Percentiles rank a stretch among this genome's conserved stretches.
Evolutionary conservation across 2,329 filamentous ascomycete genomes (phyloP).

Genomic region (Colletotrichum orchidophilum): DNA sequence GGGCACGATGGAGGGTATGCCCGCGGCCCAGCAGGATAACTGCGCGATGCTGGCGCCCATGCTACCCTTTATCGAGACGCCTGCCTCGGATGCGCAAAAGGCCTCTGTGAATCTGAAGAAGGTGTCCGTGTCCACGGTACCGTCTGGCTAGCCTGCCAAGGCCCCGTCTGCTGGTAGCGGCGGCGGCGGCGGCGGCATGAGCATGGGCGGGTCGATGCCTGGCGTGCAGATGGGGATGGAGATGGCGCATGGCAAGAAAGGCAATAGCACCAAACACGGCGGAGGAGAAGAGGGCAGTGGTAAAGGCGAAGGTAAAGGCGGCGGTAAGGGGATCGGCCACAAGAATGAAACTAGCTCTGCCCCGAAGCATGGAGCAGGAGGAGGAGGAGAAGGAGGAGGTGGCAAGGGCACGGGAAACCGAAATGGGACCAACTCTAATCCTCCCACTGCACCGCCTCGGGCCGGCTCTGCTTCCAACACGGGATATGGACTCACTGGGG

Average conservation of each 20-base stretch:
- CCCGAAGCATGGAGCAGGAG: neutral
- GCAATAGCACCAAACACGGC: conserved; percentile 5
- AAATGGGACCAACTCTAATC: neutral
- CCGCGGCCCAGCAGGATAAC: conserved; percentile 33
- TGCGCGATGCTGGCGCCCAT: conserved; percentile 38
- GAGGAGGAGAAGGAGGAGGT: neutral
- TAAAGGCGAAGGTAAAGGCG: neutral
- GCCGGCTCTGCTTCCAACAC: neutral
- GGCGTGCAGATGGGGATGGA: neutral
- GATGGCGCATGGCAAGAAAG: neutral
- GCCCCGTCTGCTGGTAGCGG: neutral
- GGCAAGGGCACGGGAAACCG: neutral
- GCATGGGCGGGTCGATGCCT: neutral
- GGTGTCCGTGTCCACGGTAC: neutral
- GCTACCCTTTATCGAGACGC: conserved; percentile 37
- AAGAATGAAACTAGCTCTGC: neutral
- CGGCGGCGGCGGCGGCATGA: neutral
- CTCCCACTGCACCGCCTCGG: neutral
- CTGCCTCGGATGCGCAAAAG: conserved; percentile 21
- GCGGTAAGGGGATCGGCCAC: neutral
- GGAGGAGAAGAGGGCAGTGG: neutral
- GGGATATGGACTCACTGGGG: neutral
- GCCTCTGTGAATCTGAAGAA: conserved; percentile 33
- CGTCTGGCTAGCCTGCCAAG: neutral
- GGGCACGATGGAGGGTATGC: conserved; percentile 52